phyloP scores from a whole-genome alignment of 1,284 basidiomycete genomes.

The Wolfiporia cocos region DNA sequence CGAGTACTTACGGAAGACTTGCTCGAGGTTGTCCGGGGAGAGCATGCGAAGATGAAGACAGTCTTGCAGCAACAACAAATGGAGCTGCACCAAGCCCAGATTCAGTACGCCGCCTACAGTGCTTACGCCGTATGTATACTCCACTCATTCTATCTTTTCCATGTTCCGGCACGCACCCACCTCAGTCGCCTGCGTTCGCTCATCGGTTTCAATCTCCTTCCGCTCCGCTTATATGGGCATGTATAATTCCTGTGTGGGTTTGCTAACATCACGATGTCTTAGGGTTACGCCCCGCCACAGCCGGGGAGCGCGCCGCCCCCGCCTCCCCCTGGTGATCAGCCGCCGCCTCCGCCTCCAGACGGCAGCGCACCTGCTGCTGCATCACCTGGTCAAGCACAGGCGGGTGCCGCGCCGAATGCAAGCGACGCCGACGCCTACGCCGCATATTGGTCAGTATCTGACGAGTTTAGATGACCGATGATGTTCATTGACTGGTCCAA shows the following conservation, averaged over 20 bases:
- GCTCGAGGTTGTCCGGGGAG: constrained; percentile 76
- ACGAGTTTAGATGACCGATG: constrained; percentile 1
- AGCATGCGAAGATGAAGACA: constrained; percentile 76
- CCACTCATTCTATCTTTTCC: constrained; percentile 17
- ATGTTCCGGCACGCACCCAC: constrained; percentile 1
- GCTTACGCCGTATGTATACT: constrained; percentile 49
- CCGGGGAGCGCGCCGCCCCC: constrained; percentile 58
- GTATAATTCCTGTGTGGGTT: constrained; percentile 19
- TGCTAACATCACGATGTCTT: constrained; percentile 18
- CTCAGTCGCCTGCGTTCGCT: constrained; percentile 16
- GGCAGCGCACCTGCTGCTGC: constrained; percentile 34
- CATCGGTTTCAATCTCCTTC: constrained; percentile 6
- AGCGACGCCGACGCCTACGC: constrained; percentile 59
- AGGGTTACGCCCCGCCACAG: constrained; percentile 60
- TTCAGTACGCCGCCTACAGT: constrained; percentile 70
- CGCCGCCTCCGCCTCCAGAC: constrained; percentile 48
- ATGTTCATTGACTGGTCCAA: constrained; percentile 1
- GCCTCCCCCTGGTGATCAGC: constrained; percentile 55
- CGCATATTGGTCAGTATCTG: constrained; percentile 55
- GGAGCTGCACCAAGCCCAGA: constrained; percentile 77
- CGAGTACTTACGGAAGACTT: constrained; percentile 88
- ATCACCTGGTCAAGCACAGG: constrained; percentile 20
- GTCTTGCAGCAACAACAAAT: constrained; percentile 67
- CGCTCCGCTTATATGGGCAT: constrained; percentile 17
- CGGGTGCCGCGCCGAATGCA: constrained; percentile 41